Base-by-base conservation (phyloP, 441 rosid genomes). In the Euphorbia corollata region DNA sequence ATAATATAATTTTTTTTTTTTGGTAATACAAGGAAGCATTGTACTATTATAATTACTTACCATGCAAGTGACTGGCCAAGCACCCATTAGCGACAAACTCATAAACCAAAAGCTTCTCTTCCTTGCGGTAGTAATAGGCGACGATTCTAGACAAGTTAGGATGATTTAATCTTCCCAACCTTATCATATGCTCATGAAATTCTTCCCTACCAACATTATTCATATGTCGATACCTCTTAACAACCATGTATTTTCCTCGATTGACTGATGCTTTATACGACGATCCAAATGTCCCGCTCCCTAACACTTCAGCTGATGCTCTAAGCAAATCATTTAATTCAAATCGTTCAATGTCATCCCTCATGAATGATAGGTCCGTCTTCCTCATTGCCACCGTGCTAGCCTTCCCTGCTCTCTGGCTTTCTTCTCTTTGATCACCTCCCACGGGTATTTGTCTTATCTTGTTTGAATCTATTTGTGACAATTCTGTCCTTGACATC, bases 221-320 rank as follows among this genome's bases (percentile, higher is more conserved):
- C 96, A 91, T 90, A 65, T 87, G 90, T 71, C 85, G 85, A 65
- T 86, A 94, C 82, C 96, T 86, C 86, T 94, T 94, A 59, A 91
- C 99, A 61, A 94, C 99, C 71, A 87, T 19, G 0, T 77, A 67
- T 27, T 67, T 67, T 7, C 87, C 90, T 11, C 41, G 64, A 61
- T 45, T 27, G 13, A 88, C 72, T 0, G 61, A 79, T 0, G 99
- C 88, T 73, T 94, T 94, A 61, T 89, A 94, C 6, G 99, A 91
- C 54, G 96, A 83, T n/a, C 99, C 98, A 56, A 89, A 94, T 50
- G 87, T 84, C 54, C 98, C 99, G 53, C 99, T 90, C 43, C 98
- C 99, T 69, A 94, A 73, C 27, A 94, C 88, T 74, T 94, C 98
- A 5, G 99, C 98, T 0, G 99, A 88, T 0, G 98, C 89, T 75